A percentile compares a stretch with the other conserved stretches of the same genome.
These are phyloP conservation scores for Physcomitrellopsis africana DNA, from an alignment of 225 moss, liverwort and hornwort species.

Conservation along the genomic window DNA sequence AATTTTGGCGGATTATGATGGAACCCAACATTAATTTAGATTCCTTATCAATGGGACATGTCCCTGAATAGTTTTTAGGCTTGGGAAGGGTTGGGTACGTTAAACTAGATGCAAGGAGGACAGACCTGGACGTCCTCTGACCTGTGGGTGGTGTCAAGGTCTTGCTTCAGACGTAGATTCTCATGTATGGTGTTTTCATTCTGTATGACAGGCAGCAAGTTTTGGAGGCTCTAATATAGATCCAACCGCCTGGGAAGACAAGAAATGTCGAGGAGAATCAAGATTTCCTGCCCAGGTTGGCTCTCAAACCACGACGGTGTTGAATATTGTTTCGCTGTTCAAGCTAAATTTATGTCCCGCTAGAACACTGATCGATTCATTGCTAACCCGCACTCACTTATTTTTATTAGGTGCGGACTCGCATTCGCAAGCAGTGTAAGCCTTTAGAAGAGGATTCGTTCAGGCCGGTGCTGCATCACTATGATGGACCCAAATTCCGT, in stretches of 20 bases:
- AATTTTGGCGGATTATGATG: neutral
- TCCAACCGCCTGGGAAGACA: conserved; percentile 99
- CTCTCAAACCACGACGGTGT: neutral
- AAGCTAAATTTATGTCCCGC: neutral
- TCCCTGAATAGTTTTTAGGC: neutral
- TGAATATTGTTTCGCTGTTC: neutral
- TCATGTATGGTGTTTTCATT: conserved; percentile 21
- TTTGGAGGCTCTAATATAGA: conserved; percentile 99
- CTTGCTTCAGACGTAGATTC: conserved; percentile 8
- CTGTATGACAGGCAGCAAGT: conserved; percentile 78
- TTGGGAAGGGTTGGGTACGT: neutral
- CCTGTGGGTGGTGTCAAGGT: neutral
- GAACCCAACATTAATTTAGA: neutral
- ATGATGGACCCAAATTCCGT: conserved; percentile 97
- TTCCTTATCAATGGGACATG: neutral
- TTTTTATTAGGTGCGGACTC: conserved; percentile 77
- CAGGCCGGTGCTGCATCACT: conserved; percentile 93
- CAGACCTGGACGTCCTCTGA: conserved; percentile 10
- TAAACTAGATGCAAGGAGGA: neutral
- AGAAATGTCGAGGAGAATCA: conserved; percentile 98
- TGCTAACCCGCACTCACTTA: neutral
- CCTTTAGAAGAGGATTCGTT: conserved; percentile 96
- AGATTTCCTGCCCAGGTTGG: conserved; percentile 97
- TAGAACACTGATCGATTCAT: neutral
- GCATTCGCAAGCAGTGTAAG: conserved; percentile 88